Evolutionary conservation across 768 basidiomycete genomes (phyloP), one percentile per base, ranked within the genome.

Genomic region (Mycena haematopus): DNA sequence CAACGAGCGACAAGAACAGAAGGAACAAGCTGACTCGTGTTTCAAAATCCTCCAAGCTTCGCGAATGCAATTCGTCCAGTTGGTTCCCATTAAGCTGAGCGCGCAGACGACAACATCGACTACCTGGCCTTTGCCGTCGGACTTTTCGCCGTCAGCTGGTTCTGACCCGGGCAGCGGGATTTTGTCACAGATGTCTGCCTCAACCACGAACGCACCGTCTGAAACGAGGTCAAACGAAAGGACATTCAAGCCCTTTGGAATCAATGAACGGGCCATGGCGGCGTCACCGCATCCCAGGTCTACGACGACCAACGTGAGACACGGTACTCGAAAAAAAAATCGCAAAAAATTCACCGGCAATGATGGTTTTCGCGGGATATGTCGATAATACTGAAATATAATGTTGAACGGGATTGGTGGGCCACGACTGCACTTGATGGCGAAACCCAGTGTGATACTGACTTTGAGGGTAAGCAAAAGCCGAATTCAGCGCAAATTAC

Each of bases 271-370:
- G 0, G 96, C 95, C 29, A 99, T 81, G 8, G 89, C 84, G 24
- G 95, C 97, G 73, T 98, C 96, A 25, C 97, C 97, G 68, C 95
- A 98, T 13, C 97, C 97, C 35, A 99, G 81, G 77, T 99, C 97
- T 35, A n/a, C n/a, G n/a, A n/a, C n/a, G n/a, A n/a, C n/a, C n/a
- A n/a, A n/a, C n/a, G n/a, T n/a, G n/a, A n/a, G n/a, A n/a, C n/a
- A n/a, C n/a, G n/a, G n/a, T n/a, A n/a, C n/a, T n/a, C n/a, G n/a
- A n/a, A n/a, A n/a, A n/a, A n/a, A n/a, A n/a, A n/a, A n/a, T n/a
- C n/a, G n/a, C n/a, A n/a, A n/a, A n/a, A n/a, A n/a, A n/a, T n/a
- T n/a, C n/a, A n/a, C n/a, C n/a, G n/a, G 87, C 95, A 52, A 99
- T 86, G 68, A 98, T 80, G 0, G 90, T 87, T 66, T 81, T 82